phyloP scores from a whole-genome alignment of 164 flowering plant genomes.

The Kalanchoe fedtschenkoi region DNA sequence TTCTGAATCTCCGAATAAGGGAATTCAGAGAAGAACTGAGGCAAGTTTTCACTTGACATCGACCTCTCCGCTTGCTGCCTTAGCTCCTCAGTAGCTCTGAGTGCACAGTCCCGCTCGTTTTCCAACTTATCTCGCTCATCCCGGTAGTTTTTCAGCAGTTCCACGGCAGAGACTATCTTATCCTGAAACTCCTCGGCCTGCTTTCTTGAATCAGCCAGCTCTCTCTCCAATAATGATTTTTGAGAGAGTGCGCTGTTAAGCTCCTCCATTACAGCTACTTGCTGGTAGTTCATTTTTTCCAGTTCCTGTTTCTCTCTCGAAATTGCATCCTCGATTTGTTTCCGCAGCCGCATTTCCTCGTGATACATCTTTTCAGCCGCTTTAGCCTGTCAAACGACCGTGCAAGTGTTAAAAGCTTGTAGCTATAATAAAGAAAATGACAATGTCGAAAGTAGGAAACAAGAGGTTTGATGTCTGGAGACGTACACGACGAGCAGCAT shows the following conservation, averaged over 20 bases:
- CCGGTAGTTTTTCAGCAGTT: slow-evolving; percentile 31
- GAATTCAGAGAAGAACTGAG: slow-evolving; percentile 42
- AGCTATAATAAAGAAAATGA: no score
- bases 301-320: slow-evolving; percentile 22
- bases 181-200: slow-evolving; percentile 32
- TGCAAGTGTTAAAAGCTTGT: slow-evolving; percentile 24
- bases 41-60: slow-evolving; percentile 9
- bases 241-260: slow-evolving; percentile 25
- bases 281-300: slow-evolving; percentile 20
- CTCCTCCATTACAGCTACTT: slow-evolving; percentile 23
- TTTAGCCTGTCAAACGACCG: slow-evolving; percentile 28
- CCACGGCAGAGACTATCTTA: slow-evolving; percentile 46
- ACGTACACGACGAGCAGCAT: slow-evolving; percentile 20
- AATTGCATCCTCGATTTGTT: slow-evolving; percentile 30
- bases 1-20: slow-evolving; percentile 51
- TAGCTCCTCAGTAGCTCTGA: slow-evolving; percentile 49
- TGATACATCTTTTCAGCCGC: slow-evolving; percentile 25
- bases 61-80: slow-evolving; percentile 26
- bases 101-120: slow-evolving; percentile 53
- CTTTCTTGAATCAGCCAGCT: slow-evolving; percentile 27
- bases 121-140: slow-evolving; percentile 50
- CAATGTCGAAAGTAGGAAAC: neutral
- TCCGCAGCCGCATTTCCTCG: slow-evolving; percentile 28
- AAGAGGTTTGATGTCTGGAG: neutral
- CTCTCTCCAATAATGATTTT: slow-evolving; percentile 27